Conservation (phyloP, 2,329 filamentous ascomycete genomes). For the Lachnellula cervina region DNA sequence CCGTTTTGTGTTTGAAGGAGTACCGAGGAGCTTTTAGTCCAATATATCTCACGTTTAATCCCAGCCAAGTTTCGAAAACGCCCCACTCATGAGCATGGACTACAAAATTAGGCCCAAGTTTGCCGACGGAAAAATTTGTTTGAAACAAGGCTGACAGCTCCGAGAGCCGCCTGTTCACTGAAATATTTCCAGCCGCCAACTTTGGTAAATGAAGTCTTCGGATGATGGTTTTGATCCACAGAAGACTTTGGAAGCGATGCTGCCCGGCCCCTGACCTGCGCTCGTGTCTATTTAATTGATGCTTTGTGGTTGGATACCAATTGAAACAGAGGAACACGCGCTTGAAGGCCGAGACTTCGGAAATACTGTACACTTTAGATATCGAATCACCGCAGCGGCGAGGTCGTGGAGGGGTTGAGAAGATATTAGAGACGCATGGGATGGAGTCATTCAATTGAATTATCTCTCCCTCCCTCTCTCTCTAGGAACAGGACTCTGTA, state of each 20-base stretch:
- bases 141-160: constrained; percentile 3
- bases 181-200: background rate
- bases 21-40: background rate
- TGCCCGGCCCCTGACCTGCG: background rate
- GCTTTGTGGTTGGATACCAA: background rate
- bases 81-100: background rate
- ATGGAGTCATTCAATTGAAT: too few relatives aligned
- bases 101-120: background rate
- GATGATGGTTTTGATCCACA: background rate
- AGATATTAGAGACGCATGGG: too few relatives aligned
- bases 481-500: too few relatives aligned
- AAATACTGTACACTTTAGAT: too few relatives aligned
- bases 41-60: background rate
- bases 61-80: constrained; percentile 1
- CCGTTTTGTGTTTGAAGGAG: background rate
- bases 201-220: too few relatives aligned
- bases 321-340: background rate
- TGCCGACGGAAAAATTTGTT: constrained; percentile 5
- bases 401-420: too few relatives aligned
- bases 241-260: background rate
- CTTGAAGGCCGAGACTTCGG: too few relatives aligned
- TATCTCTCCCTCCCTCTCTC: too few relatives aligned
- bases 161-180: background rate
- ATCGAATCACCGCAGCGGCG: too few relatives aligned
- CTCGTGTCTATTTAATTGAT: background rate